phyloP scores from a whole-genome alignment of 179 eudicot species.

The Beta corolliflora region DNA sequence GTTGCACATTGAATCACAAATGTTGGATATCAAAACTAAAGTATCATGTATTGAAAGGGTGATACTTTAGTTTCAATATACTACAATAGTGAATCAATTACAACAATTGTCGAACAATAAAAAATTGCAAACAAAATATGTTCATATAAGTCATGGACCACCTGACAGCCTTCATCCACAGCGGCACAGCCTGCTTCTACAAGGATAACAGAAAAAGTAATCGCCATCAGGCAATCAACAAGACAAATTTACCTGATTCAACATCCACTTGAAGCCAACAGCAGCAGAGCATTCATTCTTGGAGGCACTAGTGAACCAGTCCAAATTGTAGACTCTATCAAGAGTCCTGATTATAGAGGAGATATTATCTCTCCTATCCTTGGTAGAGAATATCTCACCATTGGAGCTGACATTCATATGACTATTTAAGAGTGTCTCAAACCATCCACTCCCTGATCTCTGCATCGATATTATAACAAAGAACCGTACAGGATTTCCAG shows the following conservation, averaged over 20 bases:
- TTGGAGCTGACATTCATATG: slow-evolving; percentile 87
- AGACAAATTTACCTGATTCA: slow-evolving; percentile 69
- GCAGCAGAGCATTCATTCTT: slow-evolving; percentile 93
- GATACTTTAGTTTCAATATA: too few species aligned
- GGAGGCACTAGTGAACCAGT: slow-evolving; percentile 82
- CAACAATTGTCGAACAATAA: too few species aligned
- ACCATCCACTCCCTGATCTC: slow-evolving; percentile 98
- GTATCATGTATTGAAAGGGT: too few species aligned
- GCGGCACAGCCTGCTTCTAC: too few species aligned
- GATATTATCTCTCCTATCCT: slow-evolving; percentile 63
- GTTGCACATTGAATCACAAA: too few species aligned
- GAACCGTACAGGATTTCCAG: slow-evolving; percentile 74
- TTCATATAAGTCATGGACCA: too few species aligned
- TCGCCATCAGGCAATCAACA: not conserved
- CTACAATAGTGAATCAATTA: too few species aligned
- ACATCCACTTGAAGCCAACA: slow-evolving; percentile 98
- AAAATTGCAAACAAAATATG: too few species aligned
- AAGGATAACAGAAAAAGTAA: not conserved
- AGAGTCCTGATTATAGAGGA: slow-evolving; percentile 64
- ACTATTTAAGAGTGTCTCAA: slow-evolving; percentile 86
- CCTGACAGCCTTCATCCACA: too few species aligned
- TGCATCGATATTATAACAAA: slow-evolving; percentile 87
- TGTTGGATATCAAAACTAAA: too few species aligned
- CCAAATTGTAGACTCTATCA: slow-evolving; percentile 82
- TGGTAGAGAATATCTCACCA: slow-evolving; percentile 76